phyloP scores from a whole-genome alignment of 768 basidiomycete genomes.

The Cystofilobasidium bisporidii region DNA sequence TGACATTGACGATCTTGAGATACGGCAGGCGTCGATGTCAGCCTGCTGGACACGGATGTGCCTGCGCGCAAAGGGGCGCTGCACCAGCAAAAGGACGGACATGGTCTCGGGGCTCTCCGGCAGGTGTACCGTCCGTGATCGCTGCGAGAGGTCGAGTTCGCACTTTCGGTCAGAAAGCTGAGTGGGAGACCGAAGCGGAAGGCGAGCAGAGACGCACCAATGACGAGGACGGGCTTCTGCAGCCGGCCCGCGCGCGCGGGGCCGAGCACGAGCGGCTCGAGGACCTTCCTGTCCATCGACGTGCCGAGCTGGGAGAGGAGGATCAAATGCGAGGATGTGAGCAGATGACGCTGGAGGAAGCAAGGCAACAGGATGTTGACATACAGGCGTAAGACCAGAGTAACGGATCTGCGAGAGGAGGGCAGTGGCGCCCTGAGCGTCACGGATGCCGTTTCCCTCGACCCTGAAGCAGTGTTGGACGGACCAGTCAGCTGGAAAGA shows the following conservation, averaged over 20 bases:
- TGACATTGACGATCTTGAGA: constrained; percentile 37
- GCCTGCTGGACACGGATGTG: no score
- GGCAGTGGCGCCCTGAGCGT: constrained; percentile 3
- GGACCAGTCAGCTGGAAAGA: no score
- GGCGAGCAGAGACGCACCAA: constrained; percentile 31
- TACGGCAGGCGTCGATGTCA: no score
- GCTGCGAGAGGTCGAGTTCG: no score
- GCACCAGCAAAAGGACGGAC: no score
- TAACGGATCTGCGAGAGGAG: constrained; percentile 38
- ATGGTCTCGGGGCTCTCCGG: constrained; percentile 27
- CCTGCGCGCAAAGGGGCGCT: no score
- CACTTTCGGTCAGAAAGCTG: background rate
- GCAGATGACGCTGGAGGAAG: no score
- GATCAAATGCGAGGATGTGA: no score
- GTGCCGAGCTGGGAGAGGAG: constrained; percentile 36
- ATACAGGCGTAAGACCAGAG: constrained; percentile 16
- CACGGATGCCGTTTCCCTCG: constrained; percentile 39
- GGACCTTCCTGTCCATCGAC: constrained; percentile 40
- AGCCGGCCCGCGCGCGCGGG: constrained; percentile 36
- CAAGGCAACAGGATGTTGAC: no score
- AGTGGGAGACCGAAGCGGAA: background rate
- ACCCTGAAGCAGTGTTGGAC: no score
- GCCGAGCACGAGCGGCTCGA: constrained; percentile 40
- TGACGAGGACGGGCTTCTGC: constrained; percentile 43
- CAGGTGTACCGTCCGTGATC: constrained; percentile 22